Evolutionary conservation across 129 eudicot genomes (phyloP).

Genomic region (Pittosporum tobira): DNA sequence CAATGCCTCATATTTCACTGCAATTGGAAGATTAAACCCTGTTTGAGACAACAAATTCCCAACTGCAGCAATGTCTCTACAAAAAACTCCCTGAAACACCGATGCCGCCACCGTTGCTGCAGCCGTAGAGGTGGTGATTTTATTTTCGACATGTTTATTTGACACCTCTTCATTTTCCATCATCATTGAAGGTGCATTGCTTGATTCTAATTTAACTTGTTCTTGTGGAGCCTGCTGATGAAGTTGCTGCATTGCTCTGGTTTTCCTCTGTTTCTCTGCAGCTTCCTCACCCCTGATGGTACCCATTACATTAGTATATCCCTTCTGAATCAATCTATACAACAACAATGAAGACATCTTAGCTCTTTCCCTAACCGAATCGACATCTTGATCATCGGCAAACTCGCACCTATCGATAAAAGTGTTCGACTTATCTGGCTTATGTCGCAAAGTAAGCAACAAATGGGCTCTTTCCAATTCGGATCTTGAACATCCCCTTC

Average conservation of each 20-base stretch:
- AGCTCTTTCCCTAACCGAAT: conserved; percentile 65
- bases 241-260: conserved; percentile 34
- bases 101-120: conserved; percentile 23
- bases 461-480: conserved; percentile 90
- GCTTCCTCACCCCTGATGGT: conserved; percentile 55
- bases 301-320: conserved; percentile 45
- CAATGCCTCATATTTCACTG: conserved; percentile 76
- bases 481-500: conserved; percentile 82
- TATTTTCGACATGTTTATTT: conserved; percentile 11
- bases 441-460: conserved; percentile 67
- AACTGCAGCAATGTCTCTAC: conserved; percentile 80
- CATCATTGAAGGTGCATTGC: not conserved
- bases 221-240: conserved; percentile 34
- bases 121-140: conserved; percentile 19
- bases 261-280: conserved; percentile 62
- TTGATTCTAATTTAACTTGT: conserved; percentile 7
- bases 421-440: conserved; percentile 67
- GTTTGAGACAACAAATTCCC: conserved; percentile 74
- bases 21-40: conserved; percentile 56
- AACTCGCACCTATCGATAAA: conserved; percentile 86
- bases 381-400: conserved; percentile 61
- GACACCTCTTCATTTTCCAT: conserved; percentile 1
- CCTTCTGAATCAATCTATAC: conserved; percentile 74
- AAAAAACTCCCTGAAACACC: conserved; percentile 79
- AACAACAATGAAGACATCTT: conserved; percentile 65